Base-by-base conservation (phyloP, 1,284 basidiomycete species). In the Agaricales sp. region DNA sequence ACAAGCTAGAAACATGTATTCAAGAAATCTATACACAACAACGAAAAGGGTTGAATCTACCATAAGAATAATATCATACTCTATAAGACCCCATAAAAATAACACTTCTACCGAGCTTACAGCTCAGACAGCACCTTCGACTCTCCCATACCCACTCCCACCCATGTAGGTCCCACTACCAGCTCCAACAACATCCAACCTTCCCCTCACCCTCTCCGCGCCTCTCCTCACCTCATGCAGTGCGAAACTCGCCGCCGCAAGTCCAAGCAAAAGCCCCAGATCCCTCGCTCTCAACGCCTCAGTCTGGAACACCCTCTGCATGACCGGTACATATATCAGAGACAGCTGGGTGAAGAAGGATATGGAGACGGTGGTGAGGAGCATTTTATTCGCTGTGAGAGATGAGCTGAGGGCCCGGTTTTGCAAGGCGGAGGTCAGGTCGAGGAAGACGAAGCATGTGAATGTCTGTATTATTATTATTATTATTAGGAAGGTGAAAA, bases 271-370 rank as follows among this genome's bases (percentile, higher is more conserved):
- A 30, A 85, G 76, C 22, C 70, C 67, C 52, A 99, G 57, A 65
- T 99, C 95, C 43, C 73, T 65, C 16, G 70, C 48, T 23, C 72
- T 69, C 13, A 99, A 71, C 4, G 87, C 80, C 54, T 87, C 87
- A 8, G 95, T 99, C 68, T 97, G 92, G 76, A 98, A 99, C 43
- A 99, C 74, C 46, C 77, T 73, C 65, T 98, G 95, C 72, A 98
- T 79, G 53, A 90, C 73, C 0, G 93, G 88, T 43, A 98, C 74
- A 63, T 98, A 99, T 52, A 99, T 79, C 55, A 98, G 74, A 19
- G 76, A 77, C 20, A 98, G 76, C 66, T 95, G 89, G 30, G 83
- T 83, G 48, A 92, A 30, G 59, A 92, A 82, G 8, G 92, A 94
- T 46, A 88, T 73, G 3, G 82, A 84, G 43, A 96, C 87, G 0